phyloP scores from a whole-genome alignment of 1,284 basidiomycete genomes.

The Tilletiopsis washingtonensis region DNA sequence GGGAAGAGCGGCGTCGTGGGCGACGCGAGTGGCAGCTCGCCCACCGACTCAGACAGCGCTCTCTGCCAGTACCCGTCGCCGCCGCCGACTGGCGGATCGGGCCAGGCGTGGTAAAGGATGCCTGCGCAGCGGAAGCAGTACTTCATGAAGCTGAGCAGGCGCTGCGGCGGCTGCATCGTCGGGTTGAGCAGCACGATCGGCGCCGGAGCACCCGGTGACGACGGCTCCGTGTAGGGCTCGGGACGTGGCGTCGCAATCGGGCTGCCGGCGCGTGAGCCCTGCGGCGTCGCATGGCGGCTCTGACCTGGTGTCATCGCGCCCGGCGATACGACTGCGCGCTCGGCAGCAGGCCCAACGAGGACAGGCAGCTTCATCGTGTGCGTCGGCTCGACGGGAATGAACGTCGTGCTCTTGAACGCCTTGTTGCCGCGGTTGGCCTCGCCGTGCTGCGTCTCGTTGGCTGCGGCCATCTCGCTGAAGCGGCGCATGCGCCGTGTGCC shows the following conservation, averaged over 20 bases:
- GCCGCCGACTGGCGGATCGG: slow-evolving; percentile 13
- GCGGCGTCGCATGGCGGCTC: neutral
- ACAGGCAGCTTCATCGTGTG: slow-evolving; percentile 51
- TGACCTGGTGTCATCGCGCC: neutral
- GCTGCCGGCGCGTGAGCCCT: slow-evolving; percentile 15
- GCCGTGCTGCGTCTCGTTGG: slow-evolving; percentile 17
- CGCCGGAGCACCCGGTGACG: slow-evolving; percentile 2
- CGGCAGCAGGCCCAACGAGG: slow-evolving; percentile 21
- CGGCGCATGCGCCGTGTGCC: slow-evolving; percentile 50
- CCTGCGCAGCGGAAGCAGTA: slow-evolving; percentile 53
- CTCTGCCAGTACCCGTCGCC: too few species aligned
- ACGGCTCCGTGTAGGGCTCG: neutral
- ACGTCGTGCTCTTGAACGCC: slow-evolving; percentile 53
- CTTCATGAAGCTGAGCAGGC: slow-evolving; percentile 39
- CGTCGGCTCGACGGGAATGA: slow-evolving; percentile 49
- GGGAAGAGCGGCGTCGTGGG: slow-evolving; percentile 24
- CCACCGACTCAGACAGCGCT: too few species aligned
- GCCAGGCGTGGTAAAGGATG: slow-evolving; percentile 52
- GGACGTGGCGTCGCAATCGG: neutral
- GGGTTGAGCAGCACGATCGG: slow-evolving; percentile 34
- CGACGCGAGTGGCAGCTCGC: slow-evolving; percentile 4
- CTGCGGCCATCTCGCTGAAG: slow-evolving; percentile 45
- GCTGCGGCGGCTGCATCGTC: slow-evolving; percentile 26
- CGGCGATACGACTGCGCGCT: slow-evolving; percentile 1
- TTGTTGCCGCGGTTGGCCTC: slow-evolving; percentile 22